Percentiles rank a stretch among this genome's conserved stretches.
Evolutionary conservation across 371 early-diverging fungal genomes (phyloP).

Genomic region (Rhizopus delemar): DNA sequence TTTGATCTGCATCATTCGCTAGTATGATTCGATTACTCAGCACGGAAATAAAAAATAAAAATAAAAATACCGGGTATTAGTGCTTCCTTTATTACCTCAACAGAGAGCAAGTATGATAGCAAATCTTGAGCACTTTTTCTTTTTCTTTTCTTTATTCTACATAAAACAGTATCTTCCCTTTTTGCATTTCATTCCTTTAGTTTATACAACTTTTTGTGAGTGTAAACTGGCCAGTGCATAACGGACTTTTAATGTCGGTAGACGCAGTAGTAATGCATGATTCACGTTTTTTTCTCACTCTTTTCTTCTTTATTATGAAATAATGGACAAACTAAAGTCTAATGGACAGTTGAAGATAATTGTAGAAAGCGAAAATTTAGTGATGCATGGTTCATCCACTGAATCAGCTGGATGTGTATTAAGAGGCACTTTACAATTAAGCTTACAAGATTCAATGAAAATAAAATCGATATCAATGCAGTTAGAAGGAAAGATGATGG

Average conservation of each 20-base stretch:
- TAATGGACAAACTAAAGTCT: slow-evolving; percentile 20
- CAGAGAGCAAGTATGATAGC: too few relatives aligned
- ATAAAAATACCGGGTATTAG: too few relatives aligned
- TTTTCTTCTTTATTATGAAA: not conserved
- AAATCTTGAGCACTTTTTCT: too few relatives aligned
- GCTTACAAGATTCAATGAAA: slow-evolving; percentile 34
- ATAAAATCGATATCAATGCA: slow-evolving; percentile 36
- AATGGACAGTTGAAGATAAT: slow-evolving; percentile 28
- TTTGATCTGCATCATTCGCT: too few relatives aligned
- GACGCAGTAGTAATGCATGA: not conserved
- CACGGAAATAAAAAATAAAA: too few relatives aligned
- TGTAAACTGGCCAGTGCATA: not conserved
- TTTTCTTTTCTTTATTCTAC: too few relatives aligned
- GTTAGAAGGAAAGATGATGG: slow-evolving; percentile 37
- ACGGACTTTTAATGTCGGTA: too few relatives aligned
- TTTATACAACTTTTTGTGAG: not conserved
- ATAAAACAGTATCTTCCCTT: too few relatives aligned
- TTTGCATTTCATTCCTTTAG: too few relatives aligned
- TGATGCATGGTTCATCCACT: slow-evolving; percentile 39
- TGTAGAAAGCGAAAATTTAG: slow-evolving; percentile 41
- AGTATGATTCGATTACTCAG: too few relatives aligned
- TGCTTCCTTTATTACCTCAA: too few relatives aligned
- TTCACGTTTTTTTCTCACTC: not conserved
- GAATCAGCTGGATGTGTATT: slow-evolving; percentile 52
- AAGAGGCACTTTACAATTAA: slow-evolving; percentile 38